Conservation (phyloP, 73 alveolate species). For the Blepharisma japonicum region DNA sequence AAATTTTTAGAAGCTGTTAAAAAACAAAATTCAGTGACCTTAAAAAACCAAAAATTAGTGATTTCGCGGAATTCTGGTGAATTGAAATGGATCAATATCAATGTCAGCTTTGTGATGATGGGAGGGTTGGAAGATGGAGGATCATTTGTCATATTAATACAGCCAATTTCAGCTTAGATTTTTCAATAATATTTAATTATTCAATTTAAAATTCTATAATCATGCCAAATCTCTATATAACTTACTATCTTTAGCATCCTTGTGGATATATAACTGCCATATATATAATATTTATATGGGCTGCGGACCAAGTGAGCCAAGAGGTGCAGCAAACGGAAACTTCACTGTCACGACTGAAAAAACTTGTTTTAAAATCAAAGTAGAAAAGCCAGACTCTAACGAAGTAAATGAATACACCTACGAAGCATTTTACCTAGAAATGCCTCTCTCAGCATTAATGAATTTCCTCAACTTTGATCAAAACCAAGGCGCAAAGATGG, state of each 20-base stretch:
- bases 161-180: too few relatives aligned
- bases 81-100: neutral
- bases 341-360: neutral
- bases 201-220: too few relatives aligned
- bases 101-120: neutral
- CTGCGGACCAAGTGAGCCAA: too few relatives aligned
- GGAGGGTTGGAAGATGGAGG: neutral
- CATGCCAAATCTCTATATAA: too few relatives aligned
- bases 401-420: neutral
- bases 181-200: too few relatives aligned
- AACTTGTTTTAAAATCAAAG: neutral
- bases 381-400: neutral
- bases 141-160: neutral
- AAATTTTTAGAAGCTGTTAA: neutral
- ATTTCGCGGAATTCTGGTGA: neutral
- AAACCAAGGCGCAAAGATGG: conserved; percentile 46
- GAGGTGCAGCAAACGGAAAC: too few relatives aligned
- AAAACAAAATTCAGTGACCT: neutral
- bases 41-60: neutral
- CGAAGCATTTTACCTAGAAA: conserved; percentile 4
- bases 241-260: too few relatives aligned
- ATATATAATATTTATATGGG: too few relatives aligned
- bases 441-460: conserved; percentile 35
- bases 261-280: too few relatives aligned
- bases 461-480: conserved; percentile 48